These are phyloP conservation scores for Megacollybia platyphylla DNA, from an alignment of 1,284 basidiomycete genomes.

Conservation along the genomic window DNA sequence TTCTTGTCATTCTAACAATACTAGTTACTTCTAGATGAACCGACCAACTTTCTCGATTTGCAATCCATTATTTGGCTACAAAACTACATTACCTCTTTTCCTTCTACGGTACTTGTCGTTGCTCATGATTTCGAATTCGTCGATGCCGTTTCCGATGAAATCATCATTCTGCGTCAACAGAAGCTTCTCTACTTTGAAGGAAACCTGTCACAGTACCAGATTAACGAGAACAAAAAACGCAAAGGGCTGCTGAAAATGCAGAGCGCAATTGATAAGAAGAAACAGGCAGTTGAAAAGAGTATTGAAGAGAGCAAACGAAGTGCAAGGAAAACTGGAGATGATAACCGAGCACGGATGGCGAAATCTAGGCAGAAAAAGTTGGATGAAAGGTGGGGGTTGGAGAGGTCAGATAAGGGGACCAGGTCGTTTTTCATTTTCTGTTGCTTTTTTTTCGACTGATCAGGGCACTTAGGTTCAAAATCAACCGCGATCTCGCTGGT, in stretches of 20 bases:
- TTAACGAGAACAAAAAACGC: slow-evolving; percentile 34
- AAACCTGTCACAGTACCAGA: slow-evolving; percentile 45
- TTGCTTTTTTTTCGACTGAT: neutral
- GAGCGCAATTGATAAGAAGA: slow-evolving; percentile 44
- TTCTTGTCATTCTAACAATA: neutral
- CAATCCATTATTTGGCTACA: slow-evolving; percentile 66
- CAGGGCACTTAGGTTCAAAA: slow-evolving; percentile 44
- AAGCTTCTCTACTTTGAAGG: slow-evolving; percentile 51
- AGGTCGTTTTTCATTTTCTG: slow-evolving; percentile 6
- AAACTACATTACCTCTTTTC: slow-evolving; percentile 32
- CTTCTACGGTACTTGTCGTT: slow-evolving; percentile 48
- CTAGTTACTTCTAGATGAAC: slow-evolving; percentile 10
- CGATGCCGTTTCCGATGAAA: slow-evolving; percentile 53
- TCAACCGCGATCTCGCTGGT: slow-evolving; percentile 8
- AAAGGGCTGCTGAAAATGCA: slow-evolving; percentile 37
- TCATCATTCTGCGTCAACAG: slow-evolving; percentile 48
- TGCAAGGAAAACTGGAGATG: slow-evolving; percentile 51
- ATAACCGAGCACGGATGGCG: slow-evolving; percentile 48
- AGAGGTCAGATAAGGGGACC: slow-evolving; percentile 8
- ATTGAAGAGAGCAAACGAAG: slow-evolving; percentile 26
- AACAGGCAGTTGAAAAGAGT: slow-evolving; percentile 32
- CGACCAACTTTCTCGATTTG: slow-evolving; percentile 41
- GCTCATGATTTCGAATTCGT: slow-evolving; percentile 68
- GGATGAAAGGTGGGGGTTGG: slow-evolving; percentile 12
- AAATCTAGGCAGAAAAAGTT: slow-evolving; percentile 52